phyloP scores from a whole-genome alignment of 495 filamentous ascomycete genomes.

The Parachaetomium inaequale region DNA sequence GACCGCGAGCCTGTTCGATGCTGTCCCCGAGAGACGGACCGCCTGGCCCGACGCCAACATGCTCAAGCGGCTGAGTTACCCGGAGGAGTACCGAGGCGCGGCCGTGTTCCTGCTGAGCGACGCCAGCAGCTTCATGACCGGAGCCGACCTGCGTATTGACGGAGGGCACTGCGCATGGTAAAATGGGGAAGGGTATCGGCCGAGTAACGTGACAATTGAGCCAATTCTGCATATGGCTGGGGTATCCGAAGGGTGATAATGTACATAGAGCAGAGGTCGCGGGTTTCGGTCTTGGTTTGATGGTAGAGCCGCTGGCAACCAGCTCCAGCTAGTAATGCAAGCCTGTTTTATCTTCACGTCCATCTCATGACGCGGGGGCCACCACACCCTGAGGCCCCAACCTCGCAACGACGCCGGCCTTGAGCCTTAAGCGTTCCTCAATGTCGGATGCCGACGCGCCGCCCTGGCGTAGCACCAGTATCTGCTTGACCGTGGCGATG shows the following conservation, averaged over 20 bases:
- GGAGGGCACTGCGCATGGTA: slow-evolving; percentile 80
- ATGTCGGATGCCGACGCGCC: slow-evolving; percentile 33
- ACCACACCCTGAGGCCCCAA: slow-evolving; percentile 37
- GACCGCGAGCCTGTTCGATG: slow-evolving; percentile 73
- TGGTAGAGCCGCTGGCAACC: slow-evolving; percentile 5
- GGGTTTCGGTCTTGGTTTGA: background rate
- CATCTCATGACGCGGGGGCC: slow-evolving; percentile 13
- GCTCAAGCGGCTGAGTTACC: slow-evolving; percentile 73
- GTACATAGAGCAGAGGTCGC: slow-evolving; percentile 5
- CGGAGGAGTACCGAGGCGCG: slow-evolving; percentile 76
- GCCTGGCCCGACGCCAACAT: slow-evolving; percentile 89
- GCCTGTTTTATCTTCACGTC: background rate
- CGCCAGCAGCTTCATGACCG: slow-evolving; percentile 85
- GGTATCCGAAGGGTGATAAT: slow-evolving; percentile 11
- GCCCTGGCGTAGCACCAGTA: slow-evolving; percentile 33
- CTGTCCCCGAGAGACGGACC: slow-evolving; percentile 68
- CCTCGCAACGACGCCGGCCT: slow-evolving; percentile 38
- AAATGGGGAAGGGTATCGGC: background rate
- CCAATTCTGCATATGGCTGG: background rate
- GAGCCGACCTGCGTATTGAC: slow-evolving; percentile 73
- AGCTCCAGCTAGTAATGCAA: slow-evolving; percentile 9
- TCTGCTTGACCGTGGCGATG: slow-evolving; percentile 35
- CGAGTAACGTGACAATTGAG: background rate
- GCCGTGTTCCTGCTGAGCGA: slow-evolving; percentile 84
- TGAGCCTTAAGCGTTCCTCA: slow-evolving; percentile 37